Evolutionary conservation across 2,329 filamentous ascomycete genomes (phyloP).

Genomic region (Alternaria metachromatica): DNA sequence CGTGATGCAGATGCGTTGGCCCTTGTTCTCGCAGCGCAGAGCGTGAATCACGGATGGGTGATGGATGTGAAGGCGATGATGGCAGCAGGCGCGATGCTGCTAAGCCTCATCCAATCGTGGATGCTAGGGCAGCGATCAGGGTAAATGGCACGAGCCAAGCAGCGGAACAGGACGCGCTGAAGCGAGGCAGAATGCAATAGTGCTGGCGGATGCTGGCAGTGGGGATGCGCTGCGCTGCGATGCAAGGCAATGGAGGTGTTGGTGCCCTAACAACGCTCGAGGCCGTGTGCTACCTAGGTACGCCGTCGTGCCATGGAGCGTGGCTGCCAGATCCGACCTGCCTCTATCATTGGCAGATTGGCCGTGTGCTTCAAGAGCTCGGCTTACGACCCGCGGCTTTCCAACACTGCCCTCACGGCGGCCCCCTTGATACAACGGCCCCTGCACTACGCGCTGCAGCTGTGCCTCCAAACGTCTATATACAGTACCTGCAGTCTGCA

Average conservation of each 20-base stretch:
- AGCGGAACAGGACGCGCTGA: slow-evolving; percentile 9
- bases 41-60: background rate
- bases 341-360: slow-evolving; percentile 4
- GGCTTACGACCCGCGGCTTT: background rate
- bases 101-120: slow-evolving; percentile 15
- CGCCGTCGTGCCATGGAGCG: background rate
- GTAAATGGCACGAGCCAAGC: slow-evolving; percentile 11
- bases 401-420: background rate
- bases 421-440: slow-evolving; percentile 7
- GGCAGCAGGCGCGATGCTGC: slow-evolving; percentile 12
- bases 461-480: slow-evolving; percentile 7
- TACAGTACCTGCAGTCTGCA: background rate
- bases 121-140: slow-evolving; percentile 13
- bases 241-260: background rate
- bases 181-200: background rate
- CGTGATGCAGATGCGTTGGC: background rate
- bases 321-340: background rate
- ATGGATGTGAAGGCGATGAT: background rate
- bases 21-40: background rate
- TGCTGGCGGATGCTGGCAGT: background rate
- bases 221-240: background rate
- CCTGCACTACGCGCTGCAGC: slow-evolving; percentile 6
- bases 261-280: background rate
- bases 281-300: background rate
- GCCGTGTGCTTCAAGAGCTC: slow-evolving; percentile 5